A percentile compares a stretch with the other conserved stretches of the same genome.
phyloP scores from a whole-genome alignment of 139 green algal genomes.

The Chlamydomonas applanata region DNA sequence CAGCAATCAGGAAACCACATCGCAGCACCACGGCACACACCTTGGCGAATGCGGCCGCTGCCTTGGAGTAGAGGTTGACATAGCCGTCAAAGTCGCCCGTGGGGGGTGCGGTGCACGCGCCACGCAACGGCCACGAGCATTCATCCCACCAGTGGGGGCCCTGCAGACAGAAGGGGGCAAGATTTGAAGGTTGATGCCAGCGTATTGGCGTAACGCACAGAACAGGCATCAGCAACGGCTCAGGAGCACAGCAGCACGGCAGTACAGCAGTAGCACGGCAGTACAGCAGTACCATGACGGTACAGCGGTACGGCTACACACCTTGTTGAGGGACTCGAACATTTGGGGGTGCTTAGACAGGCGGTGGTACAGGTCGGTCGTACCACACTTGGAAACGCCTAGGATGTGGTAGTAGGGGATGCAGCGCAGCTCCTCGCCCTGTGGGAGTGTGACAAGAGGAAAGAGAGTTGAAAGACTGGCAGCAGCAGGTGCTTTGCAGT shows the following conservation, averaged over 20 bases:
- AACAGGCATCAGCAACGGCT: no score
- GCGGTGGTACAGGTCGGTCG: slow-evolving; percentile 63
- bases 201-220: no score
- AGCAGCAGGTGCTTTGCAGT: no score
- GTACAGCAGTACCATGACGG: no score
- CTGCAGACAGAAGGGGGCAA: slow-evolving; percentile 8
- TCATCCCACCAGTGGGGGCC: slow-evolving; percentile 64
- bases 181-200: no score
- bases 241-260: no score
- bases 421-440: slow-evolving; percentile 32
- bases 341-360: slow-evolving; percentile 53
- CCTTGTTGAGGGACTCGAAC: slow-evolving; percentile 49
- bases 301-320: no score
- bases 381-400: slow-evolving; percentile 63
- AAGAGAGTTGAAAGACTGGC: no score
- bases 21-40: no score
- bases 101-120: slow-evolving; percentile 43
- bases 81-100: slow-evolving; percentile 57
- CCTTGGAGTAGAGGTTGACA: slow-evolving; percentile 19
- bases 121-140: slow-evolving; percentile 40
- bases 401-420: slow-evolving; percentile 64
- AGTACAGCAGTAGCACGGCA: no score
- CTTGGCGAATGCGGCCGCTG: neutral
- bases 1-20: no score
- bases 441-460: no score